Percentiles rank a stretch among this genome's conserved stretches.
phyloP scores from a whole-genome alignment of 192 early-diverging fungal species.

The Geosiphon pyriformis region DNA sequence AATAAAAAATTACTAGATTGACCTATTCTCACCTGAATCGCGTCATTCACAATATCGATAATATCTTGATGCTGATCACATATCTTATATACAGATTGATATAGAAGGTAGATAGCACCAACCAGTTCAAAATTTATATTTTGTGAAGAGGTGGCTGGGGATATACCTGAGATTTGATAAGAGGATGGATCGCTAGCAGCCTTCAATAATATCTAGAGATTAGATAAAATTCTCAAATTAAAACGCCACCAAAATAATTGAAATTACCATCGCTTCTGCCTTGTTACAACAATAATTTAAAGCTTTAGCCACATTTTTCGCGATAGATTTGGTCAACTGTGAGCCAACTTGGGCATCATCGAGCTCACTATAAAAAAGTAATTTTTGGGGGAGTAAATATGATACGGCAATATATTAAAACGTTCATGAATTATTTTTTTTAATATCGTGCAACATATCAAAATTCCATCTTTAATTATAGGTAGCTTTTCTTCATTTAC shows the following conservation, averaged over 20 bases:
- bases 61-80: slow-evolving; percentile 52
- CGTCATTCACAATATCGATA: slow-evolving; percentile 46
- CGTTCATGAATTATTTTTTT: too few relatives aligned
- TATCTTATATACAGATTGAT: slow-evolving; percentile 56
- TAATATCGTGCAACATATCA: too few relatives aligned
- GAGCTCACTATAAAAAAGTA: slow-evolving; percentile 47
- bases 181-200: slow-evolving; percentile 32
- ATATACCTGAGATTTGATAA: slow-evolving; percentile 31
- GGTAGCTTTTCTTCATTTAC: slow-evolving; percentile 29
- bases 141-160: slow-evolving; percentile 40
- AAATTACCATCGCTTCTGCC: slow-evolving; percentile 48
- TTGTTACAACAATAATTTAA: slow-evolving; percentile 55
- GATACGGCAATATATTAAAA: too few relatives aligned
- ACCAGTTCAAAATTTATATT: slow-evolving; percentile 55
- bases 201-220: slow-evolving; percentile 4
- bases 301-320: slow-evolving; percentile 53
- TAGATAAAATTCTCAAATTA: neutral
- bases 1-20: slow-evolving; percentile 24
- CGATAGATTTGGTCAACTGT: slow-evolving; percentile 40
- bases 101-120: slow-evolving; percentile 54
- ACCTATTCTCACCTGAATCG: slow-evolving; percentile 40
- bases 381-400: too few relatives aligned
- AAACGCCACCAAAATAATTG: neutral
- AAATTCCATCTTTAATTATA: too few relatives aligned
- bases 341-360: slow-evolving; percentile 61